Base-by-base conservation (phyloP, 2,329 filamentous ascomycete genomes). In the Curvularia lunata region DNA sequence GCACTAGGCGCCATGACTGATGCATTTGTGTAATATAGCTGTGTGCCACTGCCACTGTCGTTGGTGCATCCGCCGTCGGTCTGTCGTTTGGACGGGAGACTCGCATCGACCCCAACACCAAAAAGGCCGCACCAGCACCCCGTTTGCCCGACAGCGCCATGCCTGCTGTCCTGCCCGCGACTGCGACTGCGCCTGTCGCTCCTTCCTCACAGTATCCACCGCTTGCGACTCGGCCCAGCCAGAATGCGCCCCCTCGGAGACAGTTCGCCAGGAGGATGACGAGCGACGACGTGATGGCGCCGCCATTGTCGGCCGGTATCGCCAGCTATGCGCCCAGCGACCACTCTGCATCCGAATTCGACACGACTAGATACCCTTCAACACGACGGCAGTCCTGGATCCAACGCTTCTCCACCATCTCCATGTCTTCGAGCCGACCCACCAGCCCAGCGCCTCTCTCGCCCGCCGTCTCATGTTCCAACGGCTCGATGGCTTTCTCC, bases 401-500 rank as follows among this genome's bases (percentile, higher is more conserved):
- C 63, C 85, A 86, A 66, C 86, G 89, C 48, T 78, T 92, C 38
- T 91, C 90, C 23, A 80, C 86, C 43, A 84, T 88, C 23, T 88
- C 88, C 19, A 89, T 87, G 25, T 81, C 80, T 46, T 87, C 84
- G 61, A 90, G 87, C 68, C 76, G 82, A 27, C 82, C 86, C 60
- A 89, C 88, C 32, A 90, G 86, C 68, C 79, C 87, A 56, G 85
- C 85, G 7, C 86, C 86, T 21, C 85, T 89, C 53, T 88, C 88
- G 10, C 85, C 87, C 43, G 88, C 88, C 2, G 74, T 91, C 40
- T 82, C 83, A 46, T 85, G 86, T 72, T 90, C 88, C 18, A 84
- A 90, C 76, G 85, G 83, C 47, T 81, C 80, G 41, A 73, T 77
- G 63, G 71, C 78, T 19, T 78, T 81, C 58, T 81, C 81, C 12